phyloP scores from a whole-genome alignment of 345 rosid genomes.

The Brassica nigra region DNA sequence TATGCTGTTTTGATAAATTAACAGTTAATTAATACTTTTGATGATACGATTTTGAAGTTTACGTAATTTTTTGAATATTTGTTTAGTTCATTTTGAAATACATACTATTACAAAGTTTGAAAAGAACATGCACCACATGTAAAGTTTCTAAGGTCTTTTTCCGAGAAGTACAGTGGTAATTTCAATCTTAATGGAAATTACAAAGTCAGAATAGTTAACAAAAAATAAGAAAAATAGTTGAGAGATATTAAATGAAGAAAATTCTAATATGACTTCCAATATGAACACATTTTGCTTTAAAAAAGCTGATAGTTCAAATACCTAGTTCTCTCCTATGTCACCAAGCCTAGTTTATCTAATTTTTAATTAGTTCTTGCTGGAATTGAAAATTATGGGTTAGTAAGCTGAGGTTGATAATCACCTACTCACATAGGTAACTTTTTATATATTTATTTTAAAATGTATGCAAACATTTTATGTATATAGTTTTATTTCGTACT shows the following conservation, averaged over 20 bases:
- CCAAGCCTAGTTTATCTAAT: slow-evolving; percentile 8
- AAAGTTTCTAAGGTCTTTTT: too few relatives aligned
- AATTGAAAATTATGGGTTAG: not conserved
- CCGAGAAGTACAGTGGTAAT: not conserved
- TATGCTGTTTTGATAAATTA: too few relatives aligned
- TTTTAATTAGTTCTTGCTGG: not conserved
- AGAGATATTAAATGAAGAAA: slow-evolving; percentile 8
- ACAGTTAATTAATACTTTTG: too few relatives aligned
- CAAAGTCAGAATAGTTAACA: slow-evolving; percentile 27
- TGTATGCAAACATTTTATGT: slow-evolving; percentile 17
- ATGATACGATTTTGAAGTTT: too few relatives aligned
- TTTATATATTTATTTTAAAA: not conserved
- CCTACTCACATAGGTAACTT: slow-evolving; percentile 13
- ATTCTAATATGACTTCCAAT: slow-evolving; percentile 7
- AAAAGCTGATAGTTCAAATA: slow-evolving; percentile 16
- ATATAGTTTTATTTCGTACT: slow-evolving; percentile 14
- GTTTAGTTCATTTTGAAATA: too few relatives aligned
- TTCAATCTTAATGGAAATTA: not conserved
- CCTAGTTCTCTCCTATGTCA: not conserved
- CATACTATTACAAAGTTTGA: too few relatives aligned
- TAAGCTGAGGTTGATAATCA: slow-evolving; percentile 14
- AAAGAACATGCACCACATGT: too few relatives aligned
- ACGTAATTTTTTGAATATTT: too few relatives aligned
- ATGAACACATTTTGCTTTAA: not conserved
- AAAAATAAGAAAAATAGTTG: not conserved